Evolutionary conservation across 1,139 yeast genomes (phyloP), one percentile per base, ranked within the genome.

Genomic region (Sugiyamaella neomexicana): DNA sequence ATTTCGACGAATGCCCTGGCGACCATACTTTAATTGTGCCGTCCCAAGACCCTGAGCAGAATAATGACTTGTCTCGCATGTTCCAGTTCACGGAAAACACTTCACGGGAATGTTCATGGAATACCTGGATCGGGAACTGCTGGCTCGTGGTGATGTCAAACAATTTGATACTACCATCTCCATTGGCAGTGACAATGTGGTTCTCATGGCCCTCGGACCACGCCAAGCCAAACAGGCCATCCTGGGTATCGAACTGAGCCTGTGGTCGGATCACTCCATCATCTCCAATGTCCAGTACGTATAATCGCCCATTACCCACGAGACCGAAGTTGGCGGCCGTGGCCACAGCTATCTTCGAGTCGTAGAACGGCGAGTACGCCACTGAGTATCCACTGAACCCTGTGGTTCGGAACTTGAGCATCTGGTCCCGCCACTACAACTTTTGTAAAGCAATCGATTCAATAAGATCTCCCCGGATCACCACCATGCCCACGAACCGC

Each of bases 191-290:
- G 2, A 82, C 80, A 6, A 87, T 78, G 65, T 91, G 98, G 69
- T 89, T 90, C 62, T 89, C 97, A 68, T 93, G 93, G 12, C 78
- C 59, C 69, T 93, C 98, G 55, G 93, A 86, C 98, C 98, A 93
- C 0, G 95, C 80, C 3, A 88, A 73, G 64, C 89, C 96, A 66
- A 89, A 90, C 20, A 91, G 74, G 4, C 97, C 96, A 70, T 93
- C 99, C 69, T 91, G 97, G 1, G 98, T 91, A 58, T 90, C 91
- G 76, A 89, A 91, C 13, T 78, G 72, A 3, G 79, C 74, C 53
- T 82, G 84, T 42, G 80, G 80, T 5, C 66, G 65, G 20, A 89
- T 78, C 12, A 67, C 67, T 0, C 98, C 98, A 58, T 77, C 75
- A 8, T 83, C 80, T 49, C 80, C 81, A 52, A 93, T 86, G 52